Base-by-base conservation (phyloP, 176 grass and related monocot genomes). In the Stipa capillata region DNA sequence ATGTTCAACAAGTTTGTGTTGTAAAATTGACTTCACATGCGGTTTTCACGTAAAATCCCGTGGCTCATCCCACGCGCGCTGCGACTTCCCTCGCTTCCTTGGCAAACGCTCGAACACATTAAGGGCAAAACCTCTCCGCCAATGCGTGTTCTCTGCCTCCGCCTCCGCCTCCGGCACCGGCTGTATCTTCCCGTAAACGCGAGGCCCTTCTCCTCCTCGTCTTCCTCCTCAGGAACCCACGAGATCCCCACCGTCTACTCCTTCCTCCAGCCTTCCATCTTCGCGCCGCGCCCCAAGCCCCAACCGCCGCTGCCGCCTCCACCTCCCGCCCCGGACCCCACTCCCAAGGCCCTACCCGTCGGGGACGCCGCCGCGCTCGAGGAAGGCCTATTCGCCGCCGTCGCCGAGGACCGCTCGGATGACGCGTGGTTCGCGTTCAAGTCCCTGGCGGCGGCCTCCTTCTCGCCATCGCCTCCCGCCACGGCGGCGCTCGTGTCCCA, bases 201-300 rank as follows among this genome's bases (percentile, higher is more conserved):
- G 20, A 41, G 69, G 34, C 2, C 42, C 41, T 74, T 17, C 51
- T 70, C 63, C 42, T 79, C 54, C 11, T 61, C 74, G 1, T 65
- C 50, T 1, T 69, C 84, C 36, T 77, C 73, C 50, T 47, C 40
- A 25, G 29, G 66, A 11, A 14, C 89, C 35, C 44, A 84, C 24
- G 88, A 87, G 72, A 90, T 92, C 76, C 95, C 95, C 53, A 92
- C 80, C 31, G 23, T 94, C 69, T 94, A 98, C 54, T 98, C 95
- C 83, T 98, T 98, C 72, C 92, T 98, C 57, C 90, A 98, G 87
- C 92, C 86, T 11, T 89, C 88, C 69, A 81, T 94, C 87, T 94
- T 88, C 85, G 89, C 89, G 18, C 88, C 87, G 57, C 88, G 85
- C 17, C 43, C 80, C 53, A 82, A 74, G 58, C 65, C 84, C 48